Conservation (phyloP, 2,329 filamentous ascomycete genomes). For the Cercospora sesami region DNA sequence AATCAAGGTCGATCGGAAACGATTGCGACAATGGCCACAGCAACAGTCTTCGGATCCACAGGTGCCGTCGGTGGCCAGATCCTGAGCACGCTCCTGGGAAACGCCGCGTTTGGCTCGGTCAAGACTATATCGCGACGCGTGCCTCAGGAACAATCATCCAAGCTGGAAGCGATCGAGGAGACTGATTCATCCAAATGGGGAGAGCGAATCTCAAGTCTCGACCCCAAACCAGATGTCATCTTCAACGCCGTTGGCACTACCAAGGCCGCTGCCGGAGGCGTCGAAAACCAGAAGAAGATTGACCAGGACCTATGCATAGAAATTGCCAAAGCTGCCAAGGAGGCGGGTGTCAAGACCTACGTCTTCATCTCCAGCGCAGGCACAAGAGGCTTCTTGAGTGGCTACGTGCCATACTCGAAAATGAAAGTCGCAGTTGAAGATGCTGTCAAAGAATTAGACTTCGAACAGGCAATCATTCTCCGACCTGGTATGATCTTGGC, state of each 20-base stretch:
- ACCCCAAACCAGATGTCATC: conserved; percentile 21
- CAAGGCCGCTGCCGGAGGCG: conserved; percentile 36
- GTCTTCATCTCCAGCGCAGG: conserved; percentile 42
- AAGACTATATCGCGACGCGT: conserved; percentile 26
- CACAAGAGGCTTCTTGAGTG: conserved; percentile 34
- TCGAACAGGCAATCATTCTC: conserved; percentile 42
- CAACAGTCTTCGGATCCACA: conserved; percentile 27
- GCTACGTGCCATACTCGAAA: conserved; percentile 40
- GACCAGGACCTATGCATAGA: conserved; percentile 43
- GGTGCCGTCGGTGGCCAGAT: conserved; percentile 28
- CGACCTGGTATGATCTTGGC: conserved; percentile 41
- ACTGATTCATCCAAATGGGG: conserved; percentile 24
- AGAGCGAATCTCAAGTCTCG: conserved; percentile 12
- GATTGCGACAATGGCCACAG: conserved; percentile 20
- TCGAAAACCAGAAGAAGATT: conserved; percentile 42
- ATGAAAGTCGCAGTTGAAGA: conserved; percentile 44
- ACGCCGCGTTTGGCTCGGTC: conserved; percentile 16
- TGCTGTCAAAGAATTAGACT: conserved; percentile 40
- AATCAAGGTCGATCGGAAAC: not conserved
- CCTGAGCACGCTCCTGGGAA: conserved; percentile 19
- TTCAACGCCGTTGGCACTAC: conserved; percentile 41
- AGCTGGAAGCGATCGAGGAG: conserved; percentile 23
- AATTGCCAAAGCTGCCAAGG: conserved; percentile 41
- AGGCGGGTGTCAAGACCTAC: conserved; percentile 40
- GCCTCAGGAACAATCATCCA: conserved; percentile 16